These are phyloP conservation scores for Backusella parvicylindrica DNA, from an alignment of 192 early-diverging fungal species.

Conservation along the genomic window DNA sequence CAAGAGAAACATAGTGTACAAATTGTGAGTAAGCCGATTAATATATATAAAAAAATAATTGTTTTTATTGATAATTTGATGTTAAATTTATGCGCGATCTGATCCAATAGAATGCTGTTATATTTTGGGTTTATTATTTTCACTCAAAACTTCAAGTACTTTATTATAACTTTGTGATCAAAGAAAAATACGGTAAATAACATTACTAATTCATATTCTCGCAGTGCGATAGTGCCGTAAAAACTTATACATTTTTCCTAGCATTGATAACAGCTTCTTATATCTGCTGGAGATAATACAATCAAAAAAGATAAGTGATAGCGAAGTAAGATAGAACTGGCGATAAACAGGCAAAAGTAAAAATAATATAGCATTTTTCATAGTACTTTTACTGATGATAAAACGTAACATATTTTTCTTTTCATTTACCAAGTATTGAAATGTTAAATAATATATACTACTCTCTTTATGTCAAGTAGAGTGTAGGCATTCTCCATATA, in stretches of 20 bases:
- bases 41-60: too few species aligned
- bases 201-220: not conserved
- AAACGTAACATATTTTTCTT: not conserved
- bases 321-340: not conserved
- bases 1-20: too few species aligned
- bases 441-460: too few species aligned
- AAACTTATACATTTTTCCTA: not conserved
- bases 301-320: not conserved
- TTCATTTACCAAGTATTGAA: not conserved
- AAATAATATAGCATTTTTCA: not conserved
- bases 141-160: not conserved
- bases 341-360: not conserved
- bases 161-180: not conserved
- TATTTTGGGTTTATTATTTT: not conserved
- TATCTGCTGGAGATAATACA: not conserved
- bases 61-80: not conserved
- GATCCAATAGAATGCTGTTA: not conserved
- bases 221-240: not conserved
- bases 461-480: not conserved
- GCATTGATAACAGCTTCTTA: not conserved
- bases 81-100: not conserved
- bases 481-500: not conserved
- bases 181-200: not conserved
- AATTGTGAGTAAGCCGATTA: too few species aligned
- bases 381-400: not conserved